phyloP scores from a whole-genome alignment of 78 protist genomes.

The Dictyostelium capitatum region DNA sequence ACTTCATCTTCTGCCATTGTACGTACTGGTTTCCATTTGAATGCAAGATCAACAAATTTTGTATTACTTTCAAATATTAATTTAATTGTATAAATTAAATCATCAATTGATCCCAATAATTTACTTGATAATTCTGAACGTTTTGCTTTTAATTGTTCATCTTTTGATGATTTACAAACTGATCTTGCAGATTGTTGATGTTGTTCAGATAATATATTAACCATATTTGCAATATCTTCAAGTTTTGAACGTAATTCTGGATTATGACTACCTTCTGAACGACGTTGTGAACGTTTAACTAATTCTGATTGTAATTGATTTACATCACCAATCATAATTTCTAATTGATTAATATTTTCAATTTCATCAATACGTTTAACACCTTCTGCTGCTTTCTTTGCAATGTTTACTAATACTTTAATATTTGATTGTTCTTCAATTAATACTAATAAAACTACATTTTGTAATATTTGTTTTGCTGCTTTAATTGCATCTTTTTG shows the following conservation, averaged over 20 bases:
- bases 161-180: conserved; percentile 45
- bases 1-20: conserved; percentile 83
- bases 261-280: conserved; percentile 67
- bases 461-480: conserved; percentile 57
- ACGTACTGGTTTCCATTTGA: conserved; percentile 80
- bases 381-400: conserved; percentile 76
- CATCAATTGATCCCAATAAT: conserved; percentile 52
- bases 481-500: conserved; percentile 80
- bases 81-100: conserved; percentile 54
- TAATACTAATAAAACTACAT: conserved; percentile 64
- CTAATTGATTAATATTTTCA: conserved; percentile 65
- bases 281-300: conserved; percentile 67
- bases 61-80: conserved; percentile 56
- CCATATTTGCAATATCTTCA: conserved; percentile 32
- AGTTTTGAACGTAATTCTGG: conserved; percentile 65
- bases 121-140: conserved; percentile 16
- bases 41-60: conserved; percentile 74
- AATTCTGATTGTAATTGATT: conserved; percentile 48
- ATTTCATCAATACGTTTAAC: conserved; percentile 66
- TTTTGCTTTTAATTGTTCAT: background rate
- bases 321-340: conserved; percentile 58
- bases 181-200: conserved; percentile 45
- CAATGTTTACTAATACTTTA: conserved; percentile 67
- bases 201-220: conserved; percentile 27
- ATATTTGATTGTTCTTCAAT: conserved; percentile 79